A percentile compares a stretch with the other conserved stretches of the same genome.
phyloP scores from a whole-genome alignment of 2,329 filamentous ascomycete genomes.

The Fusarium kyushuense region DNA sequence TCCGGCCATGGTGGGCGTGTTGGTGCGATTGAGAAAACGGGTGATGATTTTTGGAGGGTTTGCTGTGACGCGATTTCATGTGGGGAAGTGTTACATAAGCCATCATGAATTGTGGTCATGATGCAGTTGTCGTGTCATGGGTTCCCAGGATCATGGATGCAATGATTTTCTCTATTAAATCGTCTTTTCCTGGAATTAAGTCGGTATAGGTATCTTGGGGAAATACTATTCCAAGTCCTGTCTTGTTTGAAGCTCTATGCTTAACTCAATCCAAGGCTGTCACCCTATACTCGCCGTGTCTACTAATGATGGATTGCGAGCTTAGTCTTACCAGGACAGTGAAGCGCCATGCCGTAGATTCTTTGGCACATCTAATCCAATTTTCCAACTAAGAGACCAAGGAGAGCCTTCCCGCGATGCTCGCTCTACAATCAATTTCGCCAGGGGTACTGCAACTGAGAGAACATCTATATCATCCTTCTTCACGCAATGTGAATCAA shows the following conservation, averaged over 20 bases:
- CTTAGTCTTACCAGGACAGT: no score
- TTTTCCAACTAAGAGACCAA: no score
- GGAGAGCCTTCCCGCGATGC: no score
- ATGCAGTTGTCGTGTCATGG: neutral
- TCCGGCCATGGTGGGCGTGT: conserved; percentile 55
- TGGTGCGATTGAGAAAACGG: neutral
- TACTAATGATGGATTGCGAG: no score
- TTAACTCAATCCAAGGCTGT: neutral
- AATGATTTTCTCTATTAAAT: neutral
- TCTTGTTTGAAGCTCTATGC: neutral
- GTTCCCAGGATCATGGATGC: fast-evolving
- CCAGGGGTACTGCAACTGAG: no score
- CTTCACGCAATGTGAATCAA: no score
- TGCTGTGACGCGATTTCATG: conserved; percentile 36
- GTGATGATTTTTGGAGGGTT: conserved; percentile 15
- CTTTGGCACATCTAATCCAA: no score
- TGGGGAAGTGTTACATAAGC: conserved; percentile 38
- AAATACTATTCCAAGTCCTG: fast-evolving
- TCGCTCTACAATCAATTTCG: no score
- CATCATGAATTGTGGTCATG: conserved; percentile 26
- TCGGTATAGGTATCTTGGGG: fast-evolving
- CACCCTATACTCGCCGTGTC: no score
- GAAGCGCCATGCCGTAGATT: no score
- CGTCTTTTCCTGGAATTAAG: fast-evolving
- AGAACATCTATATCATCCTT: no score